Evolutionary conservation across 108 stramenopile genomes (phyloP), one percentile per base, ranked within the genome.

Genomic region (Schizochytrium sp.): DNA sequence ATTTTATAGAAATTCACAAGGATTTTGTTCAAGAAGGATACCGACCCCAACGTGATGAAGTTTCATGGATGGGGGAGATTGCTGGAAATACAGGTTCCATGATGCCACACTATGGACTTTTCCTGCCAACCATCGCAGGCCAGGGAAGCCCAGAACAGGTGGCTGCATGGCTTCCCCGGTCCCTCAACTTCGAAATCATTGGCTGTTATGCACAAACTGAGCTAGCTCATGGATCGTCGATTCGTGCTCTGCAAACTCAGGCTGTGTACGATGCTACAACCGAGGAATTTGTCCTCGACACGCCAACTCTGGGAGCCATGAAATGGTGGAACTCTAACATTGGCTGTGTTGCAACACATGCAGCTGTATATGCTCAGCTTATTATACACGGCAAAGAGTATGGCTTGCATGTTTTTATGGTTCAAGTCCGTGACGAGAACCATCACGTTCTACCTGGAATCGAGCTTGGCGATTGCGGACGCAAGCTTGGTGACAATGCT

Each of bases 291-390:
- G 90, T 96, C 28, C 93, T 98, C 42, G 83, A 98, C 89, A 95
- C 95, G 40, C 98, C 98, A 0, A 96, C 96, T 42, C 72, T 97
- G 61, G 97, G 97, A 3, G 89, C 95, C 83, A 88, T 92, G 55
- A 98, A 98, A 72, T 97, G 97, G 92, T 99, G 98, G 98, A 98
- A 97, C 47, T 97, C 97, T 4, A 97, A 96, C 3, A 83, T 98
- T 87, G 98, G 98, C 3, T 93, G 94, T 44, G 97, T 97, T 4
- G 97, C 97, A 90, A 99, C 95, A 89, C 97, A 98, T 89, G 97
- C 97, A 83, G 97, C 98, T 95, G 97, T 99, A 28, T 98, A 97
- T 91, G 98, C 98, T 12, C 97, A 95, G 45, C 92, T 98, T 44
- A 96, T 99, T 73, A 96, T 97, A 1, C 72, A 94, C 7, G 96